Base-by-base conservation (phyloP, 108 stramenopile species). In the Cyclostephanos tholiformis region DNA sequence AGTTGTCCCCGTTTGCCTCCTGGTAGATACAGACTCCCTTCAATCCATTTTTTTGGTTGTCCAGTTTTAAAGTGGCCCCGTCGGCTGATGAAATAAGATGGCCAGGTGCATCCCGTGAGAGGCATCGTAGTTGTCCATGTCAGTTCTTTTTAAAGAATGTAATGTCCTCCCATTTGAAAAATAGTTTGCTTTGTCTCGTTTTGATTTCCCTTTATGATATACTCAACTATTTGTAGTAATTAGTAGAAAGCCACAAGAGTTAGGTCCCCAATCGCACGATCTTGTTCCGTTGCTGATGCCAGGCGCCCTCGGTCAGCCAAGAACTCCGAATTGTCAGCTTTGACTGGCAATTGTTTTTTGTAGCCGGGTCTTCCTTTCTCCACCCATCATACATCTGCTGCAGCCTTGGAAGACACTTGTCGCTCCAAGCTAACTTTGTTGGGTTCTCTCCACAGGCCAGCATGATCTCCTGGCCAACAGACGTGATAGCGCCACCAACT, bases 151-250 rank as follows among this genome's bases (percentile, higher is more conserved):
- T 22, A 19, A 57, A 57, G 22, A 57, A 57, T 11, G 58, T 59
- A 5, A 59, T 27, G 32, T 59, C 58, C 30, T 32, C 25, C 0
- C 17, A 17, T 17, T 17, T 30, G 26, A 59, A 59, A 30, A 2
- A 59, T 30, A 1, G 58, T 59, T 32, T 59, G 58, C 30, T 59
- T 59, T 30, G 30, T 59, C 5, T 35, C 32, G 30, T 59, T 59
- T 1, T 8, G 27, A 1, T 1, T n/a, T n/a, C n/a, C n/a, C n/a
- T n/a, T n/a, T n/a, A n/a, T n/a, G n/a, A n/a, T n/a, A n/a, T n/a
- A n/a, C 1, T 5, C 23, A 3, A 7, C 29, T 57, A 4, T 19
- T 3, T 11, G 56, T 23, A 57, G 56, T 3, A 57, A 16, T 8
- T 59, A 59, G 30, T 59, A 59, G 30, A 59, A 59, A 13, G 58